These are phyloP conservation scores for Linnemannia exigua DNA, from an alignment of 192 early-diverging fungal genomes.

Conservation along the genomic window DNA sequence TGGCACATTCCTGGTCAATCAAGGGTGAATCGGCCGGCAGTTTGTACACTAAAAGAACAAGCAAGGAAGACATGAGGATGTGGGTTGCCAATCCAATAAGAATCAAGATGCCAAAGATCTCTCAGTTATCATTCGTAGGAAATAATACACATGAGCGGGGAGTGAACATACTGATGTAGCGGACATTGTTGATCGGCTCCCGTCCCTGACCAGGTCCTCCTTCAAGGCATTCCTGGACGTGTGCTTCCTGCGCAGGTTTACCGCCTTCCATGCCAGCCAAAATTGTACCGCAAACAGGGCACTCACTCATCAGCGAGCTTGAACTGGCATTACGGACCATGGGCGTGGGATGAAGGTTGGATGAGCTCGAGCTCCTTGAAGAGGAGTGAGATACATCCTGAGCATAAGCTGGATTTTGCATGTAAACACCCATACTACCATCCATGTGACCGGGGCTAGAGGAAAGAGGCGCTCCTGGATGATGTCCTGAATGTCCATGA, in stretches of 20 bases:
- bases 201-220: constrained; percentile 48
- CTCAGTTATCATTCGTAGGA: not conserved
- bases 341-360: constrained; percentile 38
- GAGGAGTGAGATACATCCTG: constrained; percentile 33
- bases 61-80: not conserved
- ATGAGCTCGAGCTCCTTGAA: constrained; percentile 49
- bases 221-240: constrained; percentile 76
- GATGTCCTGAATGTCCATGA: constrained; percentile 7
- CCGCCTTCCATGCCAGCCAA: constrained; percentile 61
- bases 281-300: constrained; percentile 75
- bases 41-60: constrained; percentile 64
- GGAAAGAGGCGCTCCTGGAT: not conserved
- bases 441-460: constrained; percentile 4
- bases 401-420: constrained; percentile 10
- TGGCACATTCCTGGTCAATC: constrained; percentile 88
- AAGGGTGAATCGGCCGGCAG: constrained; percentile 70
- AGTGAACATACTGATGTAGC: constrained; percentile 73
- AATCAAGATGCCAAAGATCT: not conserved
- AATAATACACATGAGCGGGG: not conserved
- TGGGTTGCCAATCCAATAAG: not conserved
- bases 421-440: constrained; percentile 26
- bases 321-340: constrained; percentile 59
- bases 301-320: constrained; percentile 76
- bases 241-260: constrained; percentile 68
- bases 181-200: constrained; percentile 64